A percentile compares a stretch with the other conserved stretches of the same genome.
Conservation (phyloP, 768 basidiomycete genomes). For the Rhodotorula sphaerocarpa region DNA sequence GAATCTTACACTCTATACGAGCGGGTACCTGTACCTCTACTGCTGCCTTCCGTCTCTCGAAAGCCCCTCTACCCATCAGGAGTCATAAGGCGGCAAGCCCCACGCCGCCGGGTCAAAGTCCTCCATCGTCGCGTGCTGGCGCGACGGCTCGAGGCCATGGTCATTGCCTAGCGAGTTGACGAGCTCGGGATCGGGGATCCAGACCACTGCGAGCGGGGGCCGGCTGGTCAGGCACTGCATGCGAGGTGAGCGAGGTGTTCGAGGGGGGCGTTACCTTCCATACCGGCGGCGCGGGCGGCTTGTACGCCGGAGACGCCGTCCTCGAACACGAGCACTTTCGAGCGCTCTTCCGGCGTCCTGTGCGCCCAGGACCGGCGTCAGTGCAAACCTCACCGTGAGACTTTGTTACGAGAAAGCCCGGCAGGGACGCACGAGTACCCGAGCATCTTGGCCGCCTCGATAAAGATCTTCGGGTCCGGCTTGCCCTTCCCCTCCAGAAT, state of each 20-base stretch:
- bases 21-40: too few relatives aligned
- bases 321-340: slow-evolving; percentile 68
- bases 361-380: background rate
- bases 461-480: slow-evolving; percentile 72
- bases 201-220: slow-evolving; percentile 54
- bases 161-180: slow-evolving; percentile 51
- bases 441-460: slow-evolving; percentile 59
- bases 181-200: slow-evolving; percentile 72
- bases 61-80: too few relatives aligned
- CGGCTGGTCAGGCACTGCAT: background rate
- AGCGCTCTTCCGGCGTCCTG: slow-evolving; percentile 47
- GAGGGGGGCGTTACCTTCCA: too few relatives aligned
- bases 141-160: slow-evolving; percentile 47
- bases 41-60: too few relatives aligned
- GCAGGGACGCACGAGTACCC: slow-evolving; percentile 40
- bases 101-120: slow-evolving; percentile 72
- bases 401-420: background rate
- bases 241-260: slow-evolving; percentile 37
- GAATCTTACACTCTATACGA: too few relatives aligned
- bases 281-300: slow-evolving; percentile 73
- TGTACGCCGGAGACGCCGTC: slow-evolving; percentile 69
- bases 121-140: slow-evolving; percentile 50
- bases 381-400: background rate
- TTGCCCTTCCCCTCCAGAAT: slow-evolving; percentile 51
- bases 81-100: slow-evolving; percentile 65